A percentile compares a stretch with the other conserved stretches of the same genome.
Evolutionary conservation across 1,284 basidiomycete species (phyloP).

Genomic region (Rhodotorula glutinis): DNA sequence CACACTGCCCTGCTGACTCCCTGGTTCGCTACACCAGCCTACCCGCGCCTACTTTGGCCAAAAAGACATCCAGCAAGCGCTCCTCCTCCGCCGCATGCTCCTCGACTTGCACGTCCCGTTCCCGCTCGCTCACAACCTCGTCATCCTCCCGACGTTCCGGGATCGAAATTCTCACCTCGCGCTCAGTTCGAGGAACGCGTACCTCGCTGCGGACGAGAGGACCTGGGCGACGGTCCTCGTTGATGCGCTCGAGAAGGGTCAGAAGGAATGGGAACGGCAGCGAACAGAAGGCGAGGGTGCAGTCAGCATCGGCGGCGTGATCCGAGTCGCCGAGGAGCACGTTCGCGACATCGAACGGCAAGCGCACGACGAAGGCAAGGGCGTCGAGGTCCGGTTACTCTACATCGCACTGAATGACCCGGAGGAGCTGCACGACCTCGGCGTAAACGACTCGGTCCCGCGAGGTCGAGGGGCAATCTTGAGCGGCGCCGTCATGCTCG

Average conservation of each 20-base stretch:
- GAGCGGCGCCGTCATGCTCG: constrained; percentile 58
- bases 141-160: constrained; percentile 76
- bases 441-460: constrained; percentile 59
- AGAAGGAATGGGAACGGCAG: constrained; percentile 56
- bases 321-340: constrained; percentile 7
- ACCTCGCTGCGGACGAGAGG: constrained; percentile 67
- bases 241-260: constrained; percentile 62
- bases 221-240: constrained; percentile 68
- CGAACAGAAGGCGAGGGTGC: constrained; percentile 35
- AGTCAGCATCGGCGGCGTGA: constrained; percentile 16
- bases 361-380: constrained; percentile 43
- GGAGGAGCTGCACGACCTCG: constrained; percentile 62
- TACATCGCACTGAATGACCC: constrained; percentile 88
- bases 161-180: constrained; percentile 64
- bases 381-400: constrained; percentile 65
- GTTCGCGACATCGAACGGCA: neutral
- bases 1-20: neutral
- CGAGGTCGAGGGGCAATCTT: neutral
- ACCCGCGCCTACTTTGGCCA: constrained; percentile 93
- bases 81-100: constrained; percentile 79
- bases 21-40: constrained; percentile 57
- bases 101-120: constrained; percentile 75
- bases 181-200: constrained; percentile 85
- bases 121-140: constrained; percentile 62
- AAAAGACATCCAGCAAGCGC: constrained; percentile 95